Conservation (phyloP, 2,329 filamentous ascomycete species). For the Aspergillus fumigatiaffinis region DNA sequence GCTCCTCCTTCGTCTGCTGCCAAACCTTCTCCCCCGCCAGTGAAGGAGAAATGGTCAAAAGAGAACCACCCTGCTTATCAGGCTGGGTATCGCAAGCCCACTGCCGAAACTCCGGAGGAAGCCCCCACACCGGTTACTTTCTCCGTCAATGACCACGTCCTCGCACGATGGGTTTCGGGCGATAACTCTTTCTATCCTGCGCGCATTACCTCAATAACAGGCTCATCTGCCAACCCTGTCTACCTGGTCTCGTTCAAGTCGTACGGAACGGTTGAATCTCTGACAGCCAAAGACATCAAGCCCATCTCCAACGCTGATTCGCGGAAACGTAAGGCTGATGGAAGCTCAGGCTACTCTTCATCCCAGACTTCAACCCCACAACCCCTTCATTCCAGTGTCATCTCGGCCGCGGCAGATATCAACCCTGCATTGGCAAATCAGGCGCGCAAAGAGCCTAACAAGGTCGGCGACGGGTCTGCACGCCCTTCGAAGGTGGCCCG, state of each 20-base stretch:
- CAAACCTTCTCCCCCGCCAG: constrained; percentile 49
- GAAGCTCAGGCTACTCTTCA: constrained; percentile 54
- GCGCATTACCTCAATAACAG: constrained; percentile 88
- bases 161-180: constrained; percentile 86
- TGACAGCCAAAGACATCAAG: constrained; percentile 78
- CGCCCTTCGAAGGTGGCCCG: constrained; percentile 66
- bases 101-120: constrained; percentile 48
- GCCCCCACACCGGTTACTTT: constrained; percentile 56
- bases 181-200: constrained; percentile 90
- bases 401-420: constrained; percentile 64
- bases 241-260: constrained; percentile 95
- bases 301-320: constrained; percentile 64
- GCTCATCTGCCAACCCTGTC: constrained; percentile 82
- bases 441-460: constrained; percentile 60
- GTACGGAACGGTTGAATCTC: constrained; percentile 75
- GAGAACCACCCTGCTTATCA: constrained; percentile 76
- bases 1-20: constrained; percentile 46
- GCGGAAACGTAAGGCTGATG: constrained; percentile 83
- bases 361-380: constrained; percentile 39
- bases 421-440: constrained; percentile 63
- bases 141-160: constrained; percentile 81
- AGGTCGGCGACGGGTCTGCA: constrained; percentile 56
- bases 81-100: constrained; percentile 53
- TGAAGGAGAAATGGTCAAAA: constrained; percentile 70
- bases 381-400: constrained; percentile 51